Base-by-base conservation (phyloP, 805 yeast genomes). In the Kuraishia hungarica region DNA sequence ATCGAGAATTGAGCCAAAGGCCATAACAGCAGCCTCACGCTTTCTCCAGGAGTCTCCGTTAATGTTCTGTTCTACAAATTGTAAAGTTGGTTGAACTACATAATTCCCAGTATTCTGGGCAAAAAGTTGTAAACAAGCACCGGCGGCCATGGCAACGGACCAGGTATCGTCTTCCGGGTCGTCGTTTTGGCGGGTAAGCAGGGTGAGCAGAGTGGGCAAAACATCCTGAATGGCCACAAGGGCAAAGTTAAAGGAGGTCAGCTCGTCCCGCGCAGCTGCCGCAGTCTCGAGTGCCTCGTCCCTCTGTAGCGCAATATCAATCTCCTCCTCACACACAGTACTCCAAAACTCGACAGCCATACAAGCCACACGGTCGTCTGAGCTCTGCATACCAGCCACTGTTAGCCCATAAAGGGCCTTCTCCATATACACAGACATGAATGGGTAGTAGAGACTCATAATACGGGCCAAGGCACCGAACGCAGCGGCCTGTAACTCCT, bases 261-360 rank as follows among this genome's bases (percentile, higher is more conserved):
- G 71, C 35, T 52, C 55, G 19, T 77, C 81, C 6, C 70, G 68
- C 48, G 67, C 64, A 24, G 66, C 65, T 10, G 43, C 8, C 6
- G 35, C 35, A 17, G 73, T 72, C 54, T 77, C 78, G 50, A 81
- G 82, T 62, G 68, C 76, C 61, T 86, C 91, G 51, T 83, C 84
- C 60, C 81, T 75, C 66, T 84, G 89, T 57, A 81, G 70, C 19
- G 87, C 82, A 57, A 89, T 83, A 59, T 89, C 97, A 59, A 88
- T 78, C 71, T 94, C 99, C 67, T 87, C 97, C 74, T 94, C 99
- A 75, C 98, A 92, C n/a, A 94, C 94, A n/a, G 99, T 90, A 57
- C 93, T 84, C 99, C 99, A 94, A 69, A 94, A 93, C 73, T 94
- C 99, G 56, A 94, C 94, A 29, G 99, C 97, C 97, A 93, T 92